phyloP scores from a whole-genome alignment of 2,329 filamentous ascomycete genomes.

The Tolypocladium cylindrosporum region DNA sequence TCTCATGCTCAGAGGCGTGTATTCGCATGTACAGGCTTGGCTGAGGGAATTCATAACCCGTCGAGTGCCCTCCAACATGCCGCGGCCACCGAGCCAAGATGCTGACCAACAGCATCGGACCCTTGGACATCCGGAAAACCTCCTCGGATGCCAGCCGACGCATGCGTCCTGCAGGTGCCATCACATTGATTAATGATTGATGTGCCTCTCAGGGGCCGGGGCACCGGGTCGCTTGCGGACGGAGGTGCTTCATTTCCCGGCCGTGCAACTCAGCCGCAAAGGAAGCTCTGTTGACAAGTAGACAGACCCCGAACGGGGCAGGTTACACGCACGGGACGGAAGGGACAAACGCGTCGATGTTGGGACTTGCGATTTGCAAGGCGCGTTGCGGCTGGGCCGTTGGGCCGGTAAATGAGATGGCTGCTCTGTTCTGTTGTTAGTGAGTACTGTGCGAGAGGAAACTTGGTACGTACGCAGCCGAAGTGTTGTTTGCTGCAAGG shows the following conservation, averaged over 20 bases:
- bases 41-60: background rate
- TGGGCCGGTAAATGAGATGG: background rate
- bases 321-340: background rate
- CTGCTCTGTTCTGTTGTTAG: background rate
- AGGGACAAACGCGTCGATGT: background rate
- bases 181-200: background rate
- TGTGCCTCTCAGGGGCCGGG: background rate
- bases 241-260: slow-evolving; percentile 1
- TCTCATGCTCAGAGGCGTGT: background rate
- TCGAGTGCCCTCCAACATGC: background rate
- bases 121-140: background rate
- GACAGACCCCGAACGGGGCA: background rate
- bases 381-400: background rate
- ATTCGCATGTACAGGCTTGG: background rate
- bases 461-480: background rate
- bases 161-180: background rate
- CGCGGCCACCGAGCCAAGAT: background rate
- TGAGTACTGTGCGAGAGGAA: background rate
- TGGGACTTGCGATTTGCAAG: background rate
- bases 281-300: background rate
- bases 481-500: background rate
- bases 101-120: background rate
- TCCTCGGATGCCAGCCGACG: background rate
- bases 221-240: background rate
- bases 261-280: background rate